These are phyloP conservation scores for Parasarocladium wereldwijsianum DNA, from an alignment of 2,329 filamentous ascomycete genomes.

Conservation along the genomic window DNA sequence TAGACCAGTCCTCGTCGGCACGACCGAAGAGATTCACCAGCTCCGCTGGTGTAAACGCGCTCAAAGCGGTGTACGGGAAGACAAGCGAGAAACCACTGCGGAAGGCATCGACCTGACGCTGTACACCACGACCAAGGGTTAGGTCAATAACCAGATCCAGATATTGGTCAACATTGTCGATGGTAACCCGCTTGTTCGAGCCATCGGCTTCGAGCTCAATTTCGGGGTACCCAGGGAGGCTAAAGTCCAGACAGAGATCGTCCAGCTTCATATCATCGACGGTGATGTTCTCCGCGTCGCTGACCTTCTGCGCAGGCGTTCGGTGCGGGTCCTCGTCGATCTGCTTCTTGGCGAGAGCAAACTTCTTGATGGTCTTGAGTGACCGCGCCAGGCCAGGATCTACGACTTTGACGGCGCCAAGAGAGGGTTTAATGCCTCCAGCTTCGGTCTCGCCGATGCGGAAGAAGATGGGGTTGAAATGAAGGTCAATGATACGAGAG, in stretches of 20 bases:
- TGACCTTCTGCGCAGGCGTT: conserved; percentile 54
- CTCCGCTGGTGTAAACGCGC: conserved; percentile 89
- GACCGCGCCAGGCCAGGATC: conserved; percentile 78
- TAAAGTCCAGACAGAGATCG: conserved; percentile 86
- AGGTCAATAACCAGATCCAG: conserved; percentile 82
- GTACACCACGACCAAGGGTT: conserved; percentile 80
- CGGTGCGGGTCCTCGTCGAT: conserved; percentile 59
- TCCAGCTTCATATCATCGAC: conserved; percentile 70
- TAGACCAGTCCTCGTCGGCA: conserved; percentile 90
- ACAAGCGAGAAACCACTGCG: conserved; percentile 84
- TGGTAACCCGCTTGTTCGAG: conserved; percentile 59
- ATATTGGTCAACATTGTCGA: conserved; percentile 83
- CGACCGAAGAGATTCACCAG: conserved; percentile 88
- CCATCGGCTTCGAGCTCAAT: conserved; percentile 74
- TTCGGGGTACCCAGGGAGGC: conserved; percentile 74
- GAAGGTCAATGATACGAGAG: conserved; percentile 92
- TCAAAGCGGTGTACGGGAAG: conserved; percentile 85
- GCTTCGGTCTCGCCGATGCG: conserved; percentile 62
- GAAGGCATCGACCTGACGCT: conserved; percentile 82
- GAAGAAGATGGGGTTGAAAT: conserved; percentile 97
- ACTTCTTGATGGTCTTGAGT: conserved; percentile 74
- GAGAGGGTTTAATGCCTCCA: conserved; percentile 57
- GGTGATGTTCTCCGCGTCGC: conserved; percentile 52
- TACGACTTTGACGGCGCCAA: conserved; percentile 80
- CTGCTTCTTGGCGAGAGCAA: conserved; percentile 66